A percentile compares a stretch with the other conserved stretches of the same genome.
Conservation (phyloP, 2,329 filamentous ascomycete genomes). For the Colletotrichum tabaci region DNA sequence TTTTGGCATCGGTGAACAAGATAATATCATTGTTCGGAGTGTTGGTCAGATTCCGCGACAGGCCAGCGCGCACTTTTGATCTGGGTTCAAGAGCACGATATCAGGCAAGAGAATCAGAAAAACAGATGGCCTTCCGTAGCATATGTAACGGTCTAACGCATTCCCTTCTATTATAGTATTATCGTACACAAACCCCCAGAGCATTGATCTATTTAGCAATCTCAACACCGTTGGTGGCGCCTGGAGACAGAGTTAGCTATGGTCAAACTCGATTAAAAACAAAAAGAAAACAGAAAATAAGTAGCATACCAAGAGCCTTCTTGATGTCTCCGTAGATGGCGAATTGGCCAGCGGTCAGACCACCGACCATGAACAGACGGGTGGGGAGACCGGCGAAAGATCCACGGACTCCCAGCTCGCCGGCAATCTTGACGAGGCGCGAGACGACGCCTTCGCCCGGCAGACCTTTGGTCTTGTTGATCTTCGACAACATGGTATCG, state of each 20-base stretch:
- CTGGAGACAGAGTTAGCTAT: not conserved
- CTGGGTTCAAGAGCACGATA: too few relatives aligned
- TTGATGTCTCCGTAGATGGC: conserved; percentile 76
- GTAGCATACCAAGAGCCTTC: not conserved
- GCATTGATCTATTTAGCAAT: not conserved
- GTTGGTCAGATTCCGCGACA: too few relatives aligned
- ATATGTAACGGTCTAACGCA: too few relatives aligned
- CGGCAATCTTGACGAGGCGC: conserved; percentile 88
- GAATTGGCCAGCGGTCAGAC: conserved; percentile 84
- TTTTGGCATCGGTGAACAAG: too few relatives aligned
- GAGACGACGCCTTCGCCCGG: conserved; percentile 86
- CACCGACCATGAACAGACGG: conserved; percentile 75
- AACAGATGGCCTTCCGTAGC: too few relatives aligned
- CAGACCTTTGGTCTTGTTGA: conserved; percentile 93
- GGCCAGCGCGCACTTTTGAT: too few relatives aligned
- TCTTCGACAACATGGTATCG: conserved; percentile 94
- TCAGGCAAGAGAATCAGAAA: too few relatives aligned
- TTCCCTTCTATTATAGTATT: too few relatives aligned
- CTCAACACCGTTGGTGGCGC: conserved; percentile 4
- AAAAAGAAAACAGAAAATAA: not conserved
- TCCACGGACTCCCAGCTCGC: conserved; percentile 85
- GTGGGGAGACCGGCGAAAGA: conserved; percentile 87
- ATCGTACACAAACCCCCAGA: too few relatives aligned
- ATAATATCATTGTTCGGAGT: too few relatives aligned
- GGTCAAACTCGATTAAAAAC: not conserved